phyloP scores from a whole-genome alignment of 257 asterid species.

The Salvia hispanica region DNA sequence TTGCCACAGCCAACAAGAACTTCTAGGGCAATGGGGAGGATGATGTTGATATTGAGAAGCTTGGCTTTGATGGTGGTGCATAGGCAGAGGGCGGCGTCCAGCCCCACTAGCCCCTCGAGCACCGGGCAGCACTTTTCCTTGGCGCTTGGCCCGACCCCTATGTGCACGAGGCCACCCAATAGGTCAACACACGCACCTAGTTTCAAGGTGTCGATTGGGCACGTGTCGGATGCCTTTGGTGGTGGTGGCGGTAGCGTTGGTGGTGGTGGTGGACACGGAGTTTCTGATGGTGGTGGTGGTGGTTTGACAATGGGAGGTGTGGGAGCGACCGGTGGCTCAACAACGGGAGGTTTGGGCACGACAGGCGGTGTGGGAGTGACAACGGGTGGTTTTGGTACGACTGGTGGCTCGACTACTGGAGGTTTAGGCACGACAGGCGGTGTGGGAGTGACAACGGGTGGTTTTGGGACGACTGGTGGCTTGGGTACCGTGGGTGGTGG shows the following conservation, averaged over 20 bases:
- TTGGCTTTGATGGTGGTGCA: constrained; percentile 68
- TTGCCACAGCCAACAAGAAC: constrained; percentile 68
- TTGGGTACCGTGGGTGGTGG: constrained; percentile 9
- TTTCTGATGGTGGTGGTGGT: constrained; percentile 39
- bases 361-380: too few species aligned
- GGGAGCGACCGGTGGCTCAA: neutral
- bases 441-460: too few species aligned
- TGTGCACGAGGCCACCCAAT: constrained; percentile 53
- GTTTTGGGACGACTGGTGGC: constrained; percentile 27
- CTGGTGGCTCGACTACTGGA: too few species aligned
- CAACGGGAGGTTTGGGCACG: too few species aligned
- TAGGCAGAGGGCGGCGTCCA: constrained; percentile 67
- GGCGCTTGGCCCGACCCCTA: constrained; percentile 54
- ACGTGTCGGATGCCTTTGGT: constrained; percentile 37
- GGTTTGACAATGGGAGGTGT: constrained; percentile 30
- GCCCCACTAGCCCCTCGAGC: constrained; percentile 39
- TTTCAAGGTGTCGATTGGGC: constrained; percentile 63
- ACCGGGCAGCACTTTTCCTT: constrained; percentile 55
- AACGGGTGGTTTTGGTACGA: too few species aligned
- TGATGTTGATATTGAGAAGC: constrained; percentile 54
- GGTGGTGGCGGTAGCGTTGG: constrained; percentile 26
- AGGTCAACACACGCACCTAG: constrained; percentile 49
- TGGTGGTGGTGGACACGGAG: constrained; percentile 31
- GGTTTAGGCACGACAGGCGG: too few species aligned
- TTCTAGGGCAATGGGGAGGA: constrained; percentile 66